phyloP scores from a whole-genome alignment of 495 filamentous ascomycete genomes.

The Viridothelium virens region DNA sequence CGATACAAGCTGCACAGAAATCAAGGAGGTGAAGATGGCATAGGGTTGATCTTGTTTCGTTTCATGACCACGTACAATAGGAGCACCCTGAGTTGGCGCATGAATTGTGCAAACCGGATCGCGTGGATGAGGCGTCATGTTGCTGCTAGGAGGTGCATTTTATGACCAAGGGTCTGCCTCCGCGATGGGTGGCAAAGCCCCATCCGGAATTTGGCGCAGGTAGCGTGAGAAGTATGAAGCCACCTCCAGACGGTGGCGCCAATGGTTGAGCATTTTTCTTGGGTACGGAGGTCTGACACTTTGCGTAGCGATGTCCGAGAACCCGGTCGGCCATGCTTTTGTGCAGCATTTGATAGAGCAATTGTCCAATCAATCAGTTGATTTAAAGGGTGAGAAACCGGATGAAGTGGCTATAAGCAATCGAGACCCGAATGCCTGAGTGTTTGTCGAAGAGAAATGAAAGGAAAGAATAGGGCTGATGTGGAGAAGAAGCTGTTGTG shows the following conservation, averaged over 20 bases:
- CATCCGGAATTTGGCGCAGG: not conserved
- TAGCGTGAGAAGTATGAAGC: not conserved
- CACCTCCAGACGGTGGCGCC: not conserved
- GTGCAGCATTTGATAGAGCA: not conserved
- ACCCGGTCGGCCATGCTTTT: too few species aligned
- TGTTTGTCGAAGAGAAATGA: not conserved
- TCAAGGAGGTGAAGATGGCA: too few species aligned
- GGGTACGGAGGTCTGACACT: not conserved
- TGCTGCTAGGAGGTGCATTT: not conserved
- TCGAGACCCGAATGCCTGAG: not conserved
- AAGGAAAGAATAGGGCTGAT: not conserved
- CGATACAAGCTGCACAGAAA: too few species aligned
- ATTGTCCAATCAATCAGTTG: not conserved
- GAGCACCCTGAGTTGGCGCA: too few species aligned
- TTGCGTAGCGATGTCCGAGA: not conserved
- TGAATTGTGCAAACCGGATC: too few species aligned
- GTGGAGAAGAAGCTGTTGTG: not conserved
- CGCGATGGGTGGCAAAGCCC: not conserved
- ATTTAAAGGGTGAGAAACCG: not conserved
- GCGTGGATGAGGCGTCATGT: too few species aligned
- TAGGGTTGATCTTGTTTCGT: too few species aligned
- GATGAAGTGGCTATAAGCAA: conserved; percentile 5
- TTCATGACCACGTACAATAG: too few species aligned
- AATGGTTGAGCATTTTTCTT: not conserved
- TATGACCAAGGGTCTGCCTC: not conserved